A percentile compares a stretch with the other conserved stretches of the same genome.
These are phyloP conservation scores for Fulvia fulva DNA, from an alignment of 2,329 filamentous ascomycete genomes.

Conservation along the genomic window DNA sequence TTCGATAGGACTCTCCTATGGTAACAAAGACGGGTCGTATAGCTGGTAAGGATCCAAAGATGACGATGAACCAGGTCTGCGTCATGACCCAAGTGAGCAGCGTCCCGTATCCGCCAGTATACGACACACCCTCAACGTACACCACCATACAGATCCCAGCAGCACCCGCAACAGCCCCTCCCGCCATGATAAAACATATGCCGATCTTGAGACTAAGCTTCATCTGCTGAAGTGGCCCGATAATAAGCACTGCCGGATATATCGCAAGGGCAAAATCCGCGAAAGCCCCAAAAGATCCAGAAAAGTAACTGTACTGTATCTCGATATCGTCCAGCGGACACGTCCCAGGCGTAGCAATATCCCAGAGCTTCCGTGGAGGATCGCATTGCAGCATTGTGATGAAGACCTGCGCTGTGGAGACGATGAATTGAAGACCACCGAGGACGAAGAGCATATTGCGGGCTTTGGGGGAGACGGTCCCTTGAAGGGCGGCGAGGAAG, in stretches of 20 bases:
- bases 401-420: slow-evolving; percentile 1
- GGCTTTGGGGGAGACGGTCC: slow-evolving; percentile 7
- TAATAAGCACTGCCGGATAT: slow-evolving; percentile 15
- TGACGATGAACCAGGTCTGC: slow-evolving; percentile 23
- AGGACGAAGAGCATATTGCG: slow-evolving; percentile 6
- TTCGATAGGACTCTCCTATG: background rate
- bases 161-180: slow-evolving; percentile 15
- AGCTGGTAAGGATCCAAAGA: slow-evolving; percentile 19
- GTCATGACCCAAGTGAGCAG: slow-evolving; percentile 12
- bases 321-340: slow-evolving; percentile 3
- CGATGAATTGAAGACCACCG: slow-evolving; percentile 4
- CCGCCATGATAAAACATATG: slow-evolving; percentile 16
- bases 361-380: slow-evolving; percentile 9
- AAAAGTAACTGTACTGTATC: slow-evolving; percentile 8
- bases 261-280: slow-evolving; percentile 16
- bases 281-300: slow-evolving; percentile 13
- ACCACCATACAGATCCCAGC: slow-evolving; percentile 20
- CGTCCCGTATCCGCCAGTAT: slow-evolving; percentile 4
- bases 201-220: slow-evolving; percentile 8
- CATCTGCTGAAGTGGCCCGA: slow-evolving; percentile 16
- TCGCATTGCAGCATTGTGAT: slow-evolving; percentile 11
- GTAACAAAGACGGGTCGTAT: slow-evolving; percentile 14
- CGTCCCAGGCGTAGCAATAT: slow-evolving; percentile 1
- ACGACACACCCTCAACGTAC: slow-evolving; percentile 6
- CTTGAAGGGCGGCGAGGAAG: slow-evolving; percentile 10